Percentiles rank a stretch among this genome's conserved stretches.
These are phyloP conservation scores for Ceratobasidium papillatum DNA, from an alignment of 1,284 basidiomycete genomes.

Conservation along the genomic window DNA sequence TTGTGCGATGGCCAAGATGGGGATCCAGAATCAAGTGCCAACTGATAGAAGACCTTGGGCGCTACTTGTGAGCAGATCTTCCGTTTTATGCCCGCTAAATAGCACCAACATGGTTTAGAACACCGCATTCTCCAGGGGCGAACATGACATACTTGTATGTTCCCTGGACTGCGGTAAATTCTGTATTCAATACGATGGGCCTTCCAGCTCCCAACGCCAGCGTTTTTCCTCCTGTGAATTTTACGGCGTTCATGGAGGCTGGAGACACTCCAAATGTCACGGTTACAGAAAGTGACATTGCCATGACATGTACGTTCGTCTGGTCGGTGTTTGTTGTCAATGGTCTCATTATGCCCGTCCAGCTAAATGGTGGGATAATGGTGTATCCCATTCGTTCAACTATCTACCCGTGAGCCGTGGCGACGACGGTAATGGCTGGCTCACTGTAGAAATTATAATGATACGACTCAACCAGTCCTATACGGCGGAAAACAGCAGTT, in stretches of 20 bases:
- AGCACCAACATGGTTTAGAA: not conserved
- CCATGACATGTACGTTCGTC: conserved; percentile 29
- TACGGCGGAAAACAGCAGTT: conserved; percentile 26
- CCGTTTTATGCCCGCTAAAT: not conserved
- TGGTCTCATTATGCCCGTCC: not conserved
- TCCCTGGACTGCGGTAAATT: conserved; percentile 33
- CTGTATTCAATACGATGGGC: conserved; percentile 17
- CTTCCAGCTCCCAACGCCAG: conserved; percentile 19
- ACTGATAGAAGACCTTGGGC: conserved; percentile 27
- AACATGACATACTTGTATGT: conserved; percentile 36
- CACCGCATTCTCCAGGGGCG: conserved; percentile 18
- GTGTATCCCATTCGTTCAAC: conserved; percentile 34
- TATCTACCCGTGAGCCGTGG: conserved; percentile 23
- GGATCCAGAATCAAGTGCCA: conserved; percentile 27
- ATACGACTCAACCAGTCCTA: conserved; percentile 36
- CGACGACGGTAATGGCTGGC: conserved; percentile 37
- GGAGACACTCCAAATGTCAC: conserved; percentile 22
- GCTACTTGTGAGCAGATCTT: conserved; percentile 16
- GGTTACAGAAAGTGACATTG: conserved; percentile 12
- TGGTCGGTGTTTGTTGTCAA: too few species aligned
- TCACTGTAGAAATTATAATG: conserved; percentile 32
- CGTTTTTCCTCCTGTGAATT: conserved; percentile 27
- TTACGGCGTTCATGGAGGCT: conserved; percentile 31
- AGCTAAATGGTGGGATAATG: conserved; percentile 41
- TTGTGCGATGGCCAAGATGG: conserved; percentile 36